Evolutionary conservation across 2,329 filamentous ascomycete species (phyloP), one percentile per base, ranked within the genome.

Genomic region (Fusarium odoratissimum): DNA sequence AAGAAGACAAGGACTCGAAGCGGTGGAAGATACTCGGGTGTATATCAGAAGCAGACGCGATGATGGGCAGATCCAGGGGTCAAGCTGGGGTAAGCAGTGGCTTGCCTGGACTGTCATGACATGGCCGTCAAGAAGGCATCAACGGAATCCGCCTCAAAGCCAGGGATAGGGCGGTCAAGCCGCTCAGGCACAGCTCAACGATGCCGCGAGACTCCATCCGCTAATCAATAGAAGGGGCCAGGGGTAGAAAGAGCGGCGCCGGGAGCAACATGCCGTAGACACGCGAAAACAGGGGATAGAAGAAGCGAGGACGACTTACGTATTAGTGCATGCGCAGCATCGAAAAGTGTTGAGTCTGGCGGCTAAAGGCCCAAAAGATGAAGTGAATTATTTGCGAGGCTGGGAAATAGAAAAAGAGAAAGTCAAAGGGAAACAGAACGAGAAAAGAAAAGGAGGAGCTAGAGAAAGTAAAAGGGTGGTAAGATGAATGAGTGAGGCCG

Each of bases 1-100:
- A 74, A 72, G 59, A 46, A 23, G n/a, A 35, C 46, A 60, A 63
- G 70, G 30, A 44, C 30, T 41, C 17, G 52, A 41, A 73, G 71
- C 71, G 71, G 71, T 73, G 74, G 70, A 72, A 73, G 67, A 59
- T 57, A 65, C 48, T 63, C 55, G 56, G 65, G 61, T 51, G 60
- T 60, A 69, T 66, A 65, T 71, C 59, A 41, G 59, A 68, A 41
- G 45, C 59, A 66, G 54, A 61, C 55, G 68, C 46, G 69, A 73
- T 61, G 51, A 76, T 77, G 70, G 65, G 69, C 73, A 77, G 75
- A 70, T 76, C 67, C 71, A 75, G 72, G 74, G 75, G 60, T 28
- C 52, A 65, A 71, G 60, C 62, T 63, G 60, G 73, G 67, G 69
- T 74, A 75, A 64, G 64, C 61, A 62, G 55, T 73, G 51, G 65